These are phyloP conservation scores for Rhizophagus prolifer DNA, from an alignment of 192 early-diverging fungal species.

Conservation along the genomic window DNA sequence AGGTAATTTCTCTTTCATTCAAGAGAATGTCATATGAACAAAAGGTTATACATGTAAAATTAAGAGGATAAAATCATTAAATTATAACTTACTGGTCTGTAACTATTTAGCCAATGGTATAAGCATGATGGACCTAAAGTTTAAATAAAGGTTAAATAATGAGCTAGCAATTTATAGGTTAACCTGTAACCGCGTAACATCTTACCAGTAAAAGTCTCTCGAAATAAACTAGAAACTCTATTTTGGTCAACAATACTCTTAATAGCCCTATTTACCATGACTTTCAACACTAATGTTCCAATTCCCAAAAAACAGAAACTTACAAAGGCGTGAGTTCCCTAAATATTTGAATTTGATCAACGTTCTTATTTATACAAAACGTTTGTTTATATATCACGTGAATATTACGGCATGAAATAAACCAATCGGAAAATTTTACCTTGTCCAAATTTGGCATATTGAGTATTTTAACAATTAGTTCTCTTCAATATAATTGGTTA, in stretches of 20 bases:
- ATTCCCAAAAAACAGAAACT: not conserved
- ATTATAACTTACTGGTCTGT: constrained; percentile 15
- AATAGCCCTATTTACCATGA: constrained; percentile 16
- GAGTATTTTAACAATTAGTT: too few relatives aligned
- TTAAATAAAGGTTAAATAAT: not conserved
- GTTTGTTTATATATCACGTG: not conserved
- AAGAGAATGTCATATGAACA: not conserved
- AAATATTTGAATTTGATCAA: not conserved
- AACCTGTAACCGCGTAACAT: not conserved
- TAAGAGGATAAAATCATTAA: not conserved
- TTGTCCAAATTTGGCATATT: not conserved
- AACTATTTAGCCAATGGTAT: constrained; percentile 2
- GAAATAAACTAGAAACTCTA: constrained; percentile 5
- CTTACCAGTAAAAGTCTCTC: constrained; percentile 26
- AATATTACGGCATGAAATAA: not conserved
- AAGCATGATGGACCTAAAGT: constrained; percentile 18
- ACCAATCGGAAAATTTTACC: not conserved
- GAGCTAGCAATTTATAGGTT: not conserved
- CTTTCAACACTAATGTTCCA: not conserved
- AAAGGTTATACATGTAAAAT: not conserved
- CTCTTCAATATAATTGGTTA: not conserved
- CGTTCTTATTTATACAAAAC: not conserved
- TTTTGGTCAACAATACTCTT: constrained; percentile 14
- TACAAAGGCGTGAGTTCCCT: not conserved
- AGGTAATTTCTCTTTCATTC: constrained; percentile 15